Conservation (phyloP, 805 yeast species). For the Torulaspora gathmanii region DNA sequence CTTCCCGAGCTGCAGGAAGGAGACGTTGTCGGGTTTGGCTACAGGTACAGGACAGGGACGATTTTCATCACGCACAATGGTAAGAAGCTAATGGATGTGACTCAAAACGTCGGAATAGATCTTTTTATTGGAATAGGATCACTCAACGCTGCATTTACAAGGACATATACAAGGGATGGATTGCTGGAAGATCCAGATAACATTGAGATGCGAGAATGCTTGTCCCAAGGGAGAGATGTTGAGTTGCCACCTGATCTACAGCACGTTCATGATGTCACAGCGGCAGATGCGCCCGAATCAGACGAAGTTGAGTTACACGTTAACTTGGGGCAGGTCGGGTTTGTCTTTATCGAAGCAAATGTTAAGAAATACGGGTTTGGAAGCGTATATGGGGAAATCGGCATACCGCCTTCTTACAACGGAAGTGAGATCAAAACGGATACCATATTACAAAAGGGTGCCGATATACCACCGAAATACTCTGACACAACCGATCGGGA, state of each 20-base stretch:
- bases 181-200: conserved; percentile 36
- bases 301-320: conserved; percentile 47
- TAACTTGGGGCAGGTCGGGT: conserved; percentile 73
- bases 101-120: conserved; percentile 57
- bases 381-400: conserved; percentile 40
- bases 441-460: conserved; percentile 63
- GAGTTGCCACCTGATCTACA: conserved; percentile 24
- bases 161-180: conserved; percentile 37
- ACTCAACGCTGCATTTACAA: conserved; percentile 36
- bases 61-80: conserved; percentile 94
- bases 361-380: conserved; percentile 82
- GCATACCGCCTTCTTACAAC: conserved; percentile 43
- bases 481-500: conserved; percentile 43
- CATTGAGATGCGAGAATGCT: conserved; percentile 25
- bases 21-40: conserved; percentile 91
- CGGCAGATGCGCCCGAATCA: conserved; percentile 21
- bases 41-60: conserved; percentile 73
- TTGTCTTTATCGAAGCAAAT: conserved; percentile 75
- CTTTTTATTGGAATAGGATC: conserved; percentile 40
- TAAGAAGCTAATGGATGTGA: conserved; percentile 74
- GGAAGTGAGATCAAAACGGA: conserved; percentile 44
- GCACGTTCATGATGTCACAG: conserved; percentile 22
- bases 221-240: conserved; percentile 25
- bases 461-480: conserved; percentile 65
- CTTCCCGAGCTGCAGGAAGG: conserved; percentile 58